These are phyloP conservation scores for Penicillium canescens DNA, from an alignment of 495 filamentous ascomycete species.

Conservation along the genomic window DNA sequence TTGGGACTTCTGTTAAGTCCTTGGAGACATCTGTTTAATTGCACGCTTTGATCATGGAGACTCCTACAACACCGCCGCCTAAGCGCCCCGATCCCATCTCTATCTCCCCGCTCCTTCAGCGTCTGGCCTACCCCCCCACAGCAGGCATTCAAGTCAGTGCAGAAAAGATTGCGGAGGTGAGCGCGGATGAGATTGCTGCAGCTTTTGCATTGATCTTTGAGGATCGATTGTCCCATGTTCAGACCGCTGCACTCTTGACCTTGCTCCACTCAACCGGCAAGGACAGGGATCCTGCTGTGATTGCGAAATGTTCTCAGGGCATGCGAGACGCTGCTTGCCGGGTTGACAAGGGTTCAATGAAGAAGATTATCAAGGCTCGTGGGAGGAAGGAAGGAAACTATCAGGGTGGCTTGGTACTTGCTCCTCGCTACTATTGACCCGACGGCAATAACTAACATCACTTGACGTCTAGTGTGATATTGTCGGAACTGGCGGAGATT, in stretches of 20 bases:
- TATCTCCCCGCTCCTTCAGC: conserved; percentile 78
- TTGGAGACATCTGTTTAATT: background rate
- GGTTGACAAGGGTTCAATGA: conserved; percentile 61
- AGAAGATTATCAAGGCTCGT: conserved; percentile 54
- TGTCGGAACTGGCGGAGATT: conserved; percentile 95
- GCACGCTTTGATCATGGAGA: background rate
- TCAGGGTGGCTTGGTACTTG: conserved; percentile 59
- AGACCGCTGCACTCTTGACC: conserved; percentile 81
- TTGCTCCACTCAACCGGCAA: conserved; percentile 83
- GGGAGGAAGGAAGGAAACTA: conserved; percentile 69
- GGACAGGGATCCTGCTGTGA: conserved; percentile 76
- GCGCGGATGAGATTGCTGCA: conserved; percentile 78
- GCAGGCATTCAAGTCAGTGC: conserved; percentile 58
- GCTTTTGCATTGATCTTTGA: conserved; percentile 90
- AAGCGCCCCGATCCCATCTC: conserved; percentile 53
- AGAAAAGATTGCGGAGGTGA: conserved; percentile 78
- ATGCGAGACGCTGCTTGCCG: conserved; percentile 70
- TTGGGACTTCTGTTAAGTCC: background rate
- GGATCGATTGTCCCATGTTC: conserved; percentile 76
- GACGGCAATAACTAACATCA: conserved; percentile 4
- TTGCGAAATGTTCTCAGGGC: conserved; percentile 67
- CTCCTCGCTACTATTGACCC: background rate
- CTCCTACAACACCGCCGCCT: conserved; percentile 22
- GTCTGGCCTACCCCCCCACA: conserved; percentile 68
- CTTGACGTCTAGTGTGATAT: conserved; percentile 74